These are phyloP conservation scores for Agarophyton chilense DNA, from an alignment of 23 red algal genomes.

Conservation along the genomic window DNA sequence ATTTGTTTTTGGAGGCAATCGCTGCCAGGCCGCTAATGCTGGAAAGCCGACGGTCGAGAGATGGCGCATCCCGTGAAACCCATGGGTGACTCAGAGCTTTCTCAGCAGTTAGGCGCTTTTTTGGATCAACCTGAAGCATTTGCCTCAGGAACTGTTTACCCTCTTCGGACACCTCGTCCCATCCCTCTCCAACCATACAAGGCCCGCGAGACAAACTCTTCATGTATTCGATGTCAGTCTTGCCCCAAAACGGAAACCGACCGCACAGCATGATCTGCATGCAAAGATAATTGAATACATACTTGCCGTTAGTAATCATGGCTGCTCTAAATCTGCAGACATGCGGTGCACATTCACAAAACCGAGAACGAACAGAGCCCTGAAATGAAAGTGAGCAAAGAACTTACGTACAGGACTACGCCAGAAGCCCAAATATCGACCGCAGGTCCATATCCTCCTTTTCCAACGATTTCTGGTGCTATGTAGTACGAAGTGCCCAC, in stretches of 20 bases:
- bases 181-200: slow-evolving; percentile 68
- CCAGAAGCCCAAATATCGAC: slow-evolving; percentile 96
- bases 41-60: slow-evolving; percentile 45
- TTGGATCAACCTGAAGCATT: slow-evolving; percentile 86
- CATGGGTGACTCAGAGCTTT: slow-evolving; percentile 73
- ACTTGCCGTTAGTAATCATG: neutral
- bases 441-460: slow-evolving; percentile 78
- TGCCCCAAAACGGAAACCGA: slow-evolving; percentile 86
- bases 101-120: slow-evolving; percentile 79
- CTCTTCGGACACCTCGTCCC: slow-evolving; percentile 80
- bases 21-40: slow-evolving; percentile 50
- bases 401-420: slow-evolving; percentile 94
- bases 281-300: neutral
- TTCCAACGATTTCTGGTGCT: slow-evolving; percentile 91
- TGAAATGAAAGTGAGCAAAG: neutral
- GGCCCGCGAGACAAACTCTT: slow-evolving; percentile 58
- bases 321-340: too few species aligned
- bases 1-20: slow-evolving; percentile 52
- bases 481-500: slow-evolving; percentile 93
- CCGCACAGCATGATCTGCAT: slow-evolving; percentile 77
- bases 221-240: slow-evolving; percentile 85
- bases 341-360: neutral
- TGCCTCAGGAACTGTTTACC: slow-evolving; percentile 71
- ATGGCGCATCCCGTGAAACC: slow-evolving; percentile 52
- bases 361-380: slow-evolving; percentile 68